Conservation (phyloP, 768 basidiomycete genomes). For the Collybiopsis confluens region DNA sequence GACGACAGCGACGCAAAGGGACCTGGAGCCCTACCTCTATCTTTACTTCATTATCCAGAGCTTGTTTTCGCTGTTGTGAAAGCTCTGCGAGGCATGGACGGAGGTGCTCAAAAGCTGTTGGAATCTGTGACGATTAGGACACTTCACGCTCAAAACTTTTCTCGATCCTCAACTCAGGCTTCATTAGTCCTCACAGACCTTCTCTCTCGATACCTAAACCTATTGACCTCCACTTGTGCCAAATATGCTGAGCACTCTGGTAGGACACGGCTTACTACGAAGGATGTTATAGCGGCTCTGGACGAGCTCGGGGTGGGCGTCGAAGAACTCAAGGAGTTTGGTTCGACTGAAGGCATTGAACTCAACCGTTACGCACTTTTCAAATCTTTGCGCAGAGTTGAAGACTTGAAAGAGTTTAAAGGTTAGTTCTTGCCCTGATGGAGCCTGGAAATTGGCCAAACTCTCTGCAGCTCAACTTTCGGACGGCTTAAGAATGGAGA, state of each 20-base stretch:
- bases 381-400: conserved; percentile 58
- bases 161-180: conserved; percentile 71
- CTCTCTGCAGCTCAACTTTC: conserved; percentile 50
- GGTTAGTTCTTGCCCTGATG: conserved; percentile 40
- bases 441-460: conserved; percentile 20
- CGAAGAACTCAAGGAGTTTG: conserved; percentile 68
- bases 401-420: conserved; percentile 71
- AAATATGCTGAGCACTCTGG: conserved; percentile 75
- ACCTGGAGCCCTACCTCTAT: too few relatives aligned
- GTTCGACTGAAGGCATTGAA: conserved; percentile 62
- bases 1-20: not conserved
- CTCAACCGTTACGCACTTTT: conserved; percentile 57
- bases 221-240: conserved; percentile 63
- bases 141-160: conserved; percentile 74
- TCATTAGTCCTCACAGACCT: conserved; percentile 68
- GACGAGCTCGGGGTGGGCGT: conserved; percentile 72
- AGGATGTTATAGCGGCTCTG: conserved; percentile 63
- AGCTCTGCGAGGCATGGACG: too few relatives aligned
- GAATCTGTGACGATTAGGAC: conserved; percentile 67
- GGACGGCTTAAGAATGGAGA: conserved; percentile 52
- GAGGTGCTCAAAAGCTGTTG: conserved; percentile 53
- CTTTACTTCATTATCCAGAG: too few relatives aligned
- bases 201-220: conserved; percentile 66
- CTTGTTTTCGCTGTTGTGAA: too few relatives aligned
- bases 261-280: conserved; percentile 48